A percentile compares a stretch with the other conserved stretches of the same genome.
These are phyloP conservation scores for Carex myosuroides DNA, from an alignment of 176 grass and related monocot species.

Conservation along the genomic window DNA sequence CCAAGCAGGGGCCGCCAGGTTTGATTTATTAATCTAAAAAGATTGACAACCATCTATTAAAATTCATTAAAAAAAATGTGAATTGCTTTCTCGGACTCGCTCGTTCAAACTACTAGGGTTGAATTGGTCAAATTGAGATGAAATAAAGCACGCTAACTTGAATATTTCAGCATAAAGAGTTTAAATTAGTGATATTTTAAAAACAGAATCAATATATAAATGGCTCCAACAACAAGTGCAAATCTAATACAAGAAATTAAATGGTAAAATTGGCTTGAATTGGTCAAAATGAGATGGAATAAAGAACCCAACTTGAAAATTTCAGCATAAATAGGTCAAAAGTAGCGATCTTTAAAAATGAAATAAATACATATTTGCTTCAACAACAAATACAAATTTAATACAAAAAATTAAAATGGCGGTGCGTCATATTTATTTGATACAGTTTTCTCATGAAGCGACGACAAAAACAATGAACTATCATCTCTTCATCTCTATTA, in stretches of 20 bases:
- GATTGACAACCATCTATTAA: no score
- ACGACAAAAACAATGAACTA: not conserved
- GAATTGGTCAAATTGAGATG: not conserved
- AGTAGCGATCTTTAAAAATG: not conserved
- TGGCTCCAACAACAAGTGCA: not conserved
- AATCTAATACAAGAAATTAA: no score
- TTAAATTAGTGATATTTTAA: not conserved
- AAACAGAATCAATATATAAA: not conserved
- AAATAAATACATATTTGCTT: not conserved
- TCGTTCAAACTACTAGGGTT: no score
- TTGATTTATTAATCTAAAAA: no score
- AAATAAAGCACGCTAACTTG: not conserved
- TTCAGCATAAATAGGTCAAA: not conserved
- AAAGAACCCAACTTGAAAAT: not conserved
- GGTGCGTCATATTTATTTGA: not conserved
- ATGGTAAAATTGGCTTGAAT: not conserved
- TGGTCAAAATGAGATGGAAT: not conserved
- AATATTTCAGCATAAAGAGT: not conserved
- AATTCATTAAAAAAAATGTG: no score
- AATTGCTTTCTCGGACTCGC: no score
- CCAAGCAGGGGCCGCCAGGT: no score
- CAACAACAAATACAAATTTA: not conserved
- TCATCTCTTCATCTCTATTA: not conserved
- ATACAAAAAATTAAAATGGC: not conserved
- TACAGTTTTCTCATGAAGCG: not conserved